Evolutionary conservation across 2,329 filamentous ascomycete species (phyloP), one percentile per base, ranked within the genome.

Genomic region (Colletotrichum australisinense): DNA sequence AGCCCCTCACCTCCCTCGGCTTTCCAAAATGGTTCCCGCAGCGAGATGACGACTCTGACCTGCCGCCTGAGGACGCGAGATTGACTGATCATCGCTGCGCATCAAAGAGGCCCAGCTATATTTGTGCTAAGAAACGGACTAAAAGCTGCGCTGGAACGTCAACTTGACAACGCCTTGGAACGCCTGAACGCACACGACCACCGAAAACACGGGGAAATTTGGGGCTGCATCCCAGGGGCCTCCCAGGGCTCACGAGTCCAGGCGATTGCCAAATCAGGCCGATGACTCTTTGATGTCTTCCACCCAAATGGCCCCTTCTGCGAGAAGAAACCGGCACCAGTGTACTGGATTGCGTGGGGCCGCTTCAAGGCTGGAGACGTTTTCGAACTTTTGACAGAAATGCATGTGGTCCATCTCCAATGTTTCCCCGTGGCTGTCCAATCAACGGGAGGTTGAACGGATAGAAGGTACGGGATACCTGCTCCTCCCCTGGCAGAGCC

Each of bases 291-390:
- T 22, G 59, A 69, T 67, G 66, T 24, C 57, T 72, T 8, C 38
- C 38, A 11, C 30, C 24, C 19, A 67, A 67, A 26, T 52, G 26
- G 24, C 30, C 52, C 56, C 12, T 26, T 32, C 42, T 59, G 72
- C 72, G 72, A 74, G 72, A 73, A 74, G 63, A 74, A 74, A 72
- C 63, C 69, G 72, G 72, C 72, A 67, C 72, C 72, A 67, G 9
- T 53, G 57, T 26, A 52, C 58, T 73, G 69, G 72, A 62, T 69
- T 67, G 49, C 62, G 57, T 66, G 62, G 71, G 62, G 68, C 53
- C 60, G 55, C 16, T 32, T 63, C 60, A 60, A 69, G 59, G 55
- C 55, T 26, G 46, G 42, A 64, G 46, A 22, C 46, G 3, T 38
- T 26, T 28, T 53, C 32, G 42, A 24, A 28, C 7, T 28, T 26